These are phyloP conservation scores for Tetrastigma voinierianum DNA, from an alignment of 164 flowering plant species.

Conservation along the genomic window DNA sequence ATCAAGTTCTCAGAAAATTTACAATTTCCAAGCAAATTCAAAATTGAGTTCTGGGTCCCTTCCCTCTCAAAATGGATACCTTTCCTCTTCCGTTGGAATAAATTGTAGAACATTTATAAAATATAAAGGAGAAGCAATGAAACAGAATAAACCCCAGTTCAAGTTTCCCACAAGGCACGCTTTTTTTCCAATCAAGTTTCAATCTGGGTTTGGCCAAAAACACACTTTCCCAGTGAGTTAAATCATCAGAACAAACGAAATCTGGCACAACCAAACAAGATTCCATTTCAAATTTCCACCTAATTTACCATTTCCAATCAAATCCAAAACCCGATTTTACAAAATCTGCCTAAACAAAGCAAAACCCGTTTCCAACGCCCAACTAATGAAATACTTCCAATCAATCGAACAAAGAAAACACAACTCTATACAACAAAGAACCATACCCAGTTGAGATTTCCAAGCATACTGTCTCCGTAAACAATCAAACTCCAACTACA, in stretches of 20 bases:
- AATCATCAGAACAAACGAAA: background rate
- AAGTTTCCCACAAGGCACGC: background rate
- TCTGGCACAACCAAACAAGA: background rate
- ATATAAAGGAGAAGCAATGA: background rate
- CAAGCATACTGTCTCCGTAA: constrained; percentile 2
- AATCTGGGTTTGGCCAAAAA: background rate
- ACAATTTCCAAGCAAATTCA: no score
- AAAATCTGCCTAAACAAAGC: background rate
- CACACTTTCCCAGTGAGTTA: background rate
- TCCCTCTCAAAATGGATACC: no score
- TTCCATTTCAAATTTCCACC: constrained; percentile 1
- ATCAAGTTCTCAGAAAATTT: no score
- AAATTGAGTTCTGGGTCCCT: no score
- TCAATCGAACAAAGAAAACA: constrained; percentile 9
- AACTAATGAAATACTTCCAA: constrained; percentile 2
- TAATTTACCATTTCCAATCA: background rate
- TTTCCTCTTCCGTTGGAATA: no score
- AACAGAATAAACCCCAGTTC: background rate
- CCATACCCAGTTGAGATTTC: constrained; percentile 18
- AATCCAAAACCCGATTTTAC: background rate
- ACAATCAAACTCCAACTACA: background rate
- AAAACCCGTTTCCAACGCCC: background rate
- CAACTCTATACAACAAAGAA: background rate
- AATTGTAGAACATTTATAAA: background rate
- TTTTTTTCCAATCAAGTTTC: background rate